These are phyloP conservation scores for Setomelanomma holmii DNA, from an alignment of 2,329 filamentous ascomycete genomes.

Conservation along the genomic window DNA sequence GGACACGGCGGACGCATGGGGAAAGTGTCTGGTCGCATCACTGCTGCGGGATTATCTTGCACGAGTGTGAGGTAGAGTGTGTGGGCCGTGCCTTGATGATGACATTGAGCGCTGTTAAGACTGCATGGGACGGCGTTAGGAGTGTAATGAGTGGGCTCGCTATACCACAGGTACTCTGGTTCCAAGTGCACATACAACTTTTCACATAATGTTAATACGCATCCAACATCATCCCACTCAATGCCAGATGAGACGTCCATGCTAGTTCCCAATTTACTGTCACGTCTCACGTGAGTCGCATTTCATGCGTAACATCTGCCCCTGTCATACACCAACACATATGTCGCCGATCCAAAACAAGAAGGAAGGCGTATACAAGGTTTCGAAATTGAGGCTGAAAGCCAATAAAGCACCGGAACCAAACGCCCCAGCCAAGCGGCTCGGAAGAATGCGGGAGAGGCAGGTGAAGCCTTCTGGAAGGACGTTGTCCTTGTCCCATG, in stretches of 20 bases:
- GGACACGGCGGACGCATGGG: too few species aligned
- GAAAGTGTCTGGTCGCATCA: too few species aligned
- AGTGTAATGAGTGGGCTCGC: background rate
- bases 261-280: background rate
- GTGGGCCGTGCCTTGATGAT: background rate
- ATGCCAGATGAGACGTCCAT: too few species aligned
- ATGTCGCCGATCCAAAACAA: background rate
- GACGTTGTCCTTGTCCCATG: background rate
- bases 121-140: slow-evolving; percentile 2
- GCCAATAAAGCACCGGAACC: background rate
- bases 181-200: too few species aligned
- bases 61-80: background rate
- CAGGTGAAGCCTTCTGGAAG: background rate
- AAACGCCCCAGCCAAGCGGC: background rate
- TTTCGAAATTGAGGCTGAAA: slow-evolving; percentile 2
- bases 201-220: background rate
- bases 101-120: background rate
- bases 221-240: slow-evolving; percentile 1
- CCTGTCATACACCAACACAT: background rate
- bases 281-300: background rate
- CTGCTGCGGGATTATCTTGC: too few species aligned
- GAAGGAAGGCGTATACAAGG: background rate
- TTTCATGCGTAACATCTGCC: background rate
- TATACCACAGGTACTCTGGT: background rate
- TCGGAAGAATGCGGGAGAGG: slow-evolving; percentile 4